phyloP scores from a whole-genome alignment of 106 monocot species.

The Dendrobium chrysotoxum region DNA sequence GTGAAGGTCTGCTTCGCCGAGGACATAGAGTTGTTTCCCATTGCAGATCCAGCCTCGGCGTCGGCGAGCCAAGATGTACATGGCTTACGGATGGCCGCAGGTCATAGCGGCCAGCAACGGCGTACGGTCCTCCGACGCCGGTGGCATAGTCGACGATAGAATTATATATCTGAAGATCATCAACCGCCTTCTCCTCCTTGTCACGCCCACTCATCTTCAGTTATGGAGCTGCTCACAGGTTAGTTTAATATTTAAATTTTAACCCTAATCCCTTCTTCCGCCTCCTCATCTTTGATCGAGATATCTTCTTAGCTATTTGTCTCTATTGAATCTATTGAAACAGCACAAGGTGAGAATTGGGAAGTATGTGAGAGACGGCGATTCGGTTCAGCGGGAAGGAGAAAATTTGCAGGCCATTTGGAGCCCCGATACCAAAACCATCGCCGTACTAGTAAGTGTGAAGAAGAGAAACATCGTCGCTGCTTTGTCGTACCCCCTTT shows the following conservation, averaged over 20 bases:
- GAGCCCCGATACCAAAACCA: conserved; percentile 79
- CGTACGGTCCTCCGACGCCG: conserved; percentile 20
- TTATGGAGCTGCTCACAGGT: conserved; percentile 95
- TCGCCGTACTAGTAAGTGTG: conserved; percentile 67
- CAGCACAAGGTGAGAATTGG: conserved; percentile 91
- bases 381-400: conserved; percentile 56
- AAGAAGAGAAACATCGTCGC: neutral
- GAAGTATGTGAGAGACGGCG: conserved; percentile 41
- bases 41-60: neutral
- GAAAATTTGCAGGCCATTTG: conserved; percentile 77
- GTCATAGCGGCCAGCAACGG: conserved; percentile 65
- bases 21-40: neutral
- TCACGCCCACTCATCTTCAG: conserved; percentile 66
- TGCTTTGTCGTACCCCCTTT: neutral
- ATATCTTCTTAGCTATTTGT: neutral
- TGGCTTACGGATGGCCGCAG: conserved; percentile 98
- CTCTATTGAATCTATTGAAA: neutral
- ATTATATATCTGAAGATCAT: conserved; percentile 59
- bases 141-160: conserved; percentile 13
- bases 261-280: neutral
- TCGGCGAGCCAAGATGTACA: conserved; percentile 54
- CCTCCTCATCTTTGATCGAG: neutral
- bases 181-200: conserved; percentile 66
- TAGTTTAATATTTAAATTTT: neutral
- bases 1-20: conserved; percentile 1